Base-by-base conservation (phyloP, 768 basidiomycete genomes). In the Epithele typhae region DNA sequence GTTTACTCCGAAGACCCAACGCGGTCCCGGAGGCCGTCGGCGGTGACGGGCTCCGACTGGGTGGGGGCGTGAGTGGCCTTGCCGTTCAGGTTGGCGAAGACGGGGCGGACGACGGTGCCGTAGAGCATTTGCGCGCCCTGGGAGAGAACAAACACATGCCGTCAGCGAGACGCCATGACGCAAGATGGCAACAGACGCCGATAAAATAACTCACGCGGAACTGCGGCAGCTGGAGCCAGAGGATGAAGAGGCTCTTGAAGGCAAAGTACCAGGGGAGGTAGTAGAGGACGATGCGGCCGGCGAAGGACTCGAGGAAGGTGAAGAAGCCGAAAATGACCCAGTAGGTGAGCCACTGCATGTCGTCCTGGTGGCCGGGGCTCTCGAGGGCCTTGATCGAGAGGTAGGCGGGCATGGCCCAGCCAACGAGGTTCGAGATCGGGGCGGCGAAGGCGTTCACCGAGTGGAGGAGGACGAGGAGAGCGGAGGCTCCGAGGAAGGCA, bases 311-410 rank as follows among this genome's bases (percentile, higher is more conserved):
- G 50, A 89, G 59, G 69, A 96, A 90, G 74, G 87, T 95, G 79
- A 96, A 84, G 68, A 84, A 87, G 45, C 92, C 92, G 58, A 96
- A 94, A 44, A 95, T 78, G 62, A 90, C 77, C 95, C 95, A 98
- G 76, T 98, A 98, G 2, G 94, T 95, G 61, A 97, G 77, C 93
- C 93, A 97, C 70, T 96, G 93, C 59, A 87, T 75, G 68, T 95
- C 89, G 56, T 95, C 92, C 56, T 84, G 76, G 49, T 82, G 74
- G 3, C 78, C 75, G n/a, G 91, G 89, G 4, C 77, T 68, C 68
- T 98, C 95, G 62, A 99, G 81, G 23, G 96, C 94, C 70, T 87
- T 87, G 74, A 97, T 81, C 42, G 93, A 96, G 66, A 96, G 81
- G 67, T 92, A 98, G 5, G 93, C 92, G 23, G 96, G 96, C 59